phyloP scores from a whole-genome alignment of 164 flowering plant species.

The Taxillus chinensis region DNA sequence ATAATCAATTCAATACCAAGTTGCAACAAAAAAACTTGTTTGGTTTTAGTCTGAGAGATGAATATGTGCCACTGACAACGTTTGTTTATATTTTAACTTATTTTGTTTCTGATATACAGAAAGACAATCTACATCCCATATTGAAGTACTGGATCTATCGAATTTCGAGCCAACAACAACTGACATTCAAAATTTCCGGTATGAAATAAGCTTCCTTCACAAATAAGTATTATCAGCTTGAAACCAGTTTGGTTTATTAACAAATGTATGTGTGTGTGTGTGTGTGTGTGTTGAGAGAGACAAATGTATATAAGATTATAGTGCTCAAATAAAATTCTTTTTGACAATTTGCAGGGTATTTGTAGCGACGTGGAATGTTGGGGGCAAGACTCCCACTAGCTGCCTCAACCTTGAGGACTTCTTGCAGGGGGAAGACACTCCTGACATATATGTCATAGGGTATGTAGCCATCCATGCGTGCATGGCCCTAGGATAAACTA shows the following conservation, averaged over 20 bases:
- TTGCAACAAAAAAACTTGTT: no score
- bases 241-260: no score
- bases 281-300: no score
- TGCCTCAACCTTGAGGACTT: constrained; percentile 79
- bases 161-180: constrained; percentile 42
- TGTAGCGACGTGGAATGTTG: constrained; percentile 96
- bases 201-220: constrained; percentile 1
- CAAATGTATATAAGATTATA: no score
- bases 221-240: no score
- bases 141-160: constrained; percentile 52
- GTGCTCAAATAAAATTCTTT: no score
- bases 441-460: constrained; percentile 89
- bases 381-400: constrained; percentile 64
- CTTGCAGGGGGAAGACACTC: constrained; percentile 63
- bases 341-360: constrained; percentile 44
- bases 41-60: no score
- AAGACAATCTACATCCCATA: constrained; percentile 34
- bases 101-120: constrained; percentile 27
- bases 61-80: no score
- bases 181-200: constrained; percentile 55
- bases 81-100: no score
- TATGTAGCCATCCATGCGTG: constrained; percentile 16
- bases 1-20: no score
- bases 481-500: no score
- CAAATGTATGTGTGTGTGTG: no score